Base-by-base conservation (phyloP, 129 eudicot genomes). In the Pulicaria dysenterica region DNA sequence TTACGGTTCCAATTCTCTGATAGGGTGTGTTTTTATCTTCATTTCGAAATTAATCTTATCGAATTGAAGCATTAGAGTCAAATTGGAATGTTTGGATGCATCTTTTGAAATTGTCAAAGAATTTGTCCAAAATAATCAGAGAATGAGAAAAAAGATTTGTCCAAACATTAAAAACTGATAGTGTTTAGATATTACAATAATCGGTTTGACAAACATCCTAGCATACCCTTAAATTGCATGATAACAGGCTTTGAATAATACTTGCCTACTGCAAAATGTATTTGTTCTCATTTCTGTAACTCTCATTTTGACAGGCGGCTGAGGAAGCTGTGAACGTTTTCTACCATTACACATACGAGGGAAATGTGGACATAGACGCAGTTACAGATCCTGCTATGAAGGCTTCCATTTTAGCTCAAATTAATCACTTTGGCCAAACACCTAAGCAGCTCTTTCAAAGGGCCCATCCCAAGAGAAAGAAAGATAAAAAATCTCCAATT, bases 331-430 rank as follows among this genome's bases (percentile, higher is more conserved):
- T 88, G 9, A 94, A 94, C 42, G 99, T 94, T 44, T 94, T 90
- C 84, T 94, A 88, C 77, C 97, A 94, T 64, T 94, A 94, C 67
- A 94, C 99, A 38, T 94, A 94, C 11, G 97, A 94, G 70, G 99
- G 99, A 71, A 94, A 80, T 47, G 96, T 94, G 7, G 99, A 94
- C 77, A 94, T 94, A 9, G 99, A 94, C 72, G 86, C 99, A 4
- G 97, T 90, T 19, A 72, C 91, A 5, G 99, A 94, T 76, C 97
- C 99, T 41, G 93, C 99, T 36, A 72, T 94, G 97, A 94, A 94
- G 77, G 99, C 99, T 16, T 94, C 99, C 41, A 94, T 94, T 69
- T 79, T 94, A n/a, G 99, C 99, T 9, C 99, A 94, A 80, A 94
- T 94, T 48, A 94, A 94, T 77, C 97, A 94, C 84, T 94, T 94